A percentile compares a stretch with the other conserved stretches of the same genome.
Evolutionary conservation across 73 alveolate species (phyloP).

Genomic region (Breviolum minutum): DNA sequence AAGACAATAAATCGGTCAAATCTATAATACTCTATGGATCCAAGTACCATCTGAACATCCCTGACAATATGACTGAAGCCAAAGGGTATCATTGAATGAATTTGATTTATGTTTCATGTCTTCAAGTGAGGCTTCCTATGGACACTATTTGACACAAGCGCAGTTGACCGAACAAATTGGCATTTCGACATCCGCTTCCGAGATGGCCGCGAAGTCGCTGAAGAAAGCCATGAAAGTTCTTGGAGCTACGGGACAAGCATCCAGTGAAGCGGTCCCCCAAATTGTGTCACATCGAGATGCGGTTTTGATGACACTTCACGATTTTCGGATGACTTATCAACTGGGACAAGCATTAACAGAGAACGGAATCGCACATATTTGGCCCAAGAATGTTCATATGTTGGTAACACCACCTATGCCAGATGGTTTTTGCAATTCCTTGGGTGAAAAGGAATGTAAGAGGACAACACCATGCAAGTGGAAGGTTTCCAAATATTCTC

Average conservation of each 20-base stretch:
- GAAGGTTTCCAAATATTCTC: neutral
- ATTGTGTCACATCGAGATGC: slow-evolving; percentile 63
- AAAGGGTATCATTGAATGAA: too few relatives aligned
- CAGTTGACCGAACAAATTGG: slow-evolving; percentile 37
- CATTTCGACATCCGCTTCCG: neutral
- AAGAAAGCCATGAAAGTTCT: neutral
- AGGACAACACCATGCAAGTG: slow-evolving; percentile 36
- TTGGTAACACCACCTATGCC: slow-evolving; percentile 76
- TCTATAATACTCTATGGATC: too few relatives aligned
- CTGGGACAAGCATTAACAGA: slow-evolving; percentile 39
- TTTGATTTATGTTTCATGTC: neutral
- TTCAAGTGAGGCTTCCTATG: neutral
- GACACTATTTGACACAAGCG: slow-evolving; percentile 2
- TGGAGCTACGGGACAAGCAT: neutral
- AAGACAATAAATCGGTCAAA: too few relatives aligned
- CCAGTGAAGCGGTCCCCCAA: neutral
- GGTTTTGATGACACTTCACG: slow-evolving; percentile 23
- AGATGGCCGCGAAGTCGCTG: neutral
- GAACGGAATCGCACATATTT: neutral
- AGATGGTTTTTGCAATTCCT: neutral
- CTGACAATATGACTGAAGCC: too few relatives aligned
- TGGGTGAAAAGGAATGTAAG: neutral
- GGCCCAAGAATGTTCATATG: slow-evolving; percentile 35
- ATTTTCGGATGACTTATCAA: slow-evolving; percentile 38
- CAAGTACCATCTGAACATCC: too few relatives aligned